Base-by-base conservation (phyloP, 768 basidiomycete species). In the Wakefieldia striispora region DNA sequence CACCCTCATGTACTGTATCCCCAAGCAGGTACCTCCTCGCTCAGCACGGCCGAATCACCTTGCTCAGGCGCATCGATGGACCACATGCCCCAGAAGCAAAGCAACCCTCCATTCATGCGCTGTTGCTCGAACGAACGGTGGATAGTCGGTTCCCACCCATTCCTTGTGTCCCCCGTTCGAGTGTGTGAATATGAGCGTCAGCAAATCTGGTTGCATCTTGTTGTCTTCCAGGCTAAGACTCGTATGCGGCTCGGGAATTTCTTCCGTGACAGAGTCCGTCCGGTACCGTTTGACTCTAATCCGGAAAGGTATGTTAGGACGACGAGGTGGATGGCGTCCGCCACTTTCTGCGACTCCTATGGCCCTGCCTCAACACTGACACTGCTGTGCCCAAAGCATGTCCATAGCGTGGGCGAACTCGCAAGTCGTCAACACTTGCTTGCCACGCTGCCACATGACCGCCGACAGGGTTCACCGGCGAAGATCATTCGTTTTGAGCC, bases 261-360 rank as follows among this genome's bases (percentile, higher is more conserved):
- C 14, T 16, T n/a, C 19, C 19, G 5, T 38, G 33, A 16, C 33
- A 3, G 33, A 14, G 16, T 6, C 33, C n/a, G 12, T 19, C 40
- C 54, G 47, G 11, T 57, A 57, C 21, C 50, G 45, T 40, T 56
- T 56, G 1, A 43, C 51, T 12, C 29, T 45, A 5, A 56, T 40
- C 13, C 17, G 49, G 16, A 58, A 56, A n/a, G n/a, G n/a, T n/a
- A n/a, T n/a, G n/a, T n/a, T n/a, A n/a, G 26, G 26, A 26, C 26
- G 26, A 26, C 8, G 26, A 4, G 29, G 29, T 29, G 6, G 29
- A 29, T 29, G 26, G 8, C 26, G 8, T 12, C 29, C 2, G 3
- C 29, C 29, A 13, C 29, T 12, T 10, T 13, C 29, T 29, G 5
- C 29, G 12, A 26, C 12, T 29, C 29, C 11, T 29, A 13, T 29